Base-by-base conservation (phyloP, 75 land plant genomes). In the Pinus albicaulis region DNA sequence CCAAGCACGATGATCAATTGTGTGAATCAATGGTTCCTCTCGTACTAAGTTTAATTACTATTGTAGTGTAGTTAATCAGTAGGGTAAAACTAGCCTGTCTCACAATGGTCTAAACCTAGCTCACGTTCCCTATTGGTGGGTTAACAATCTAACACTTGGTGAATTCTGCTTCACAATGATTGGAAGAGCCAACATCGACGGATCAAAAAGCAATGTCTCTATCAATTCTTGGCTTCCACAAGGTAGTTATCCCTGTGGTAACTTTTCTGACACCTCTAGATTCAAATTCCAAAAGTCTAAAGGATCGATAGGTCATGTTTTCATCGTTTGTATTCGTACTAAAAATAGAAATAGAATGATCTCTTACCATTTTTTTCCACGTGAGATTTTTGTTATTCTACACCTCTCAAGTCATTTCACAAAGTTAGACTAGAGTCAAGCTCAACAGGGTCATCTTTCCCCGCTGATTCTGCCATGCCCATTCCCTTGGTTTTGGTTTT, bases 291-390 rank as follows among this genome's bases (percentile, higher is more conserved):
- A 28, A 28, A 28, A 28, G 1, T 28, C 28, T 28, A 28, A 85
- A 85, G 87, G 83, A 85, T 85, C 75, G 77, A 85, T 85, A 85
- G 83, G 83, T 80, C 87, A 85, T 78, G 75, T 83, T 81, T 85
- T 85, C 86, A 84, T 80, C 25, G 59, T 83, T 79, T 76, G 75
- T 79, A 79, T 76, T 79, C 81, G 74, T 84, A 80, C 79, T 85
- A 78, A 79, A 78, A 74, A 78, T 78, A 81, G 66, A 57, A 78
- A 78, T 82, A 72, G 57, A 74, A 82, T 19, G 72, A 78, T 60
- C 81, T 78, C 74, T 78, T 82, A 82, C 81, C 81, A 71, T 78
- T 87, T 87, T 81, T 0, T 57, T 57, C 19, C 58, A 57, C 58
- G 1, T 0, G 13, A 57, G 17, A 57, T 57, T 57, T 57, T 1